Conservation (phyloP, 23 red algal species). For the Gracilaria gracilis region DNA sequence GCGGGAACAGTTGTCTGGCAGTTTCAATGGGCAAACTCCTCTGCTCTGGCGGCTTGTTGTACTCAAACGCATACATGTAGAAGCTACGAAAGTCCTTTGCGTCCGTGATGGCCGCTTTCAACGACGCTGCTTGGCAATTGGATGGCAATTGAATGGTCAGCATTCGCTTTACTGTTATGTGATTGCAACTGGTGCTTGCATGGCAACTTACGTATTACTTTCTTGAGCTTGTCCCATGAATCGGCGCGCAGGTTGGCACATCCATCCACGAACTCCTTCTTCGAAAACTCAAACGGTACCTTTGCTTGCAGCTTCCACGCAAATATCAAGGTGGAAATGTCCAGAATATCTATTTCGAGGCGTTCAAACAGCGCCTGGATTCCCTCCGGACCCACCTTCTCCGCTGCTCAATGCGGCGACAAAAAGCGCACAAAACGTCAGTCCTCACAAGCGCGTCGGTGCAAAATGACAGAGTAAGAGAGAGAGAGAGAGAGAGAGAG, state of each 20-base stretch:
- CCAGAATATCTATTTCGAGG: slow-evolving; percentile 73
- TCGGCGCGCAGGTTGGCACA: slow-evolving; percentile 62
- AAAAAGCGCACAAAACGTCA: neutral
- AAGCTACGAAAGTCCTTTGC: slow-evolving; percentile 77
- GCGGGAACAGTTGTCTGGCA: slow-evolving; percentile 73
- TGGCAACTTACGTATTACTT: slow-evolving; percentile 47
- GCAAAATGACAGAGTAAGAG: neutral
- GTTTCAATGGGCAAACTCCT: slow-evolving; percentile 72
- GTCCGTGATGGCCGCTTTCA: slow-evolving; percentile 43
- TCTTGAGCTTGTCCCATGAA: slow-evolving; percentile 77
- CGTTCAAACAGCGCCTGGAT: slow-evolving; percentile 80
- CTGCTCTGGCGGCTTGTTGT: slow-evolving; percentile 74
- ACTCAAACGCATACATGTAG: slow-evolving; percentile 91
- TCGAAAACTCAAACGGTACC: slow-evolving; percentile 77
- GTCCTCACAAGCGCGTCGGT: neutral
- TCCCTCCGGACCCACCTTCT: slow-evolving; percentile 80
- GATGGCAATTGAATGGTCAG: neutral
- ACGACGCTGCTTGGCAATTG: neutral
- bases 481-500: too few species aligned
- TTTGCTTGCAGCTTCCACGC: slow-evolving; percentile 78
- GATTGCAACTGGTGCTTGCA: neutral
- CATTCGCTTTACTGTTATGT: neutral
- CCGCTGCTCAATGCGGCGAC: neutral
- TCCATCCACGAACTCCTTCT: slow-evolving; percentile 79
- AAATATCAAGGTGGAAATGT: slow-evolving; percentile 78